These are phyloP conservation scores for Margaritispora aquatica DNA, from an alignment of 495 filamentous ascomycete species.

Conservation along the genomic window DNA sequence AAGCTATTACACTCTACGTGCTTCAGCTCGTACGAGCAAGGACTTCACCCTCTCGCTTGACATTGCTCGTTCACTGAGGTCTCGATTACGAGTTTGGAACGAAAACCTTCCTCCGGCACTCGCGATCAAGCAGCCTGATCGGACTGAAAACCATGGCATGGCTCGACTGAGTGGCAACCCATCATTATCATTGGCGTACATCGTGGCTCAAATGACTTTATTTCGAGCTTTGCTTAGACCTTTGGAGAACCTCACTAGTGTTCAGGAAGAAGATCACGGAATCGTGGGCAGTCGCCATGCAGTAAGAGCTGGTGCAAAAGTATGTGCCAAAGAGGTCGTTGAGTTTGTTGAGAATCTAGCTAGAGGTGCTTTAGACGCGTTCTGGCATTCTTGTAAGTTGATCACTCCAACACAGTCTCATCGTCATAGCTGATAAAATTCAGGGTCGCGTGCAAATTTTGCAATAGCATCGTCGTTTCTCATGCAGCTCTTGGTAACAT, in stretches of 20 bases:
- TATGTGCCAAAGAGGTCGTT: constrained; percentile 24
- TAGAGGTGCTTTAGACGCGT: constrained; percentile 21
- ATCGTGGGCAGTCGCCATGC: constrained; percentile 16
- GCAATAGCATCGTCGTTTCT: constrained; percentile 28
- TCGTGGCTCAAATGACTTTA: constrained; percentile 24
- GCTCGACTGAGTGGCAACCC: constrained; percentile 18
- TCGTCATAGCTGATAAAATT: not conserved
- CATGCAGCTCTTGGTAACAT: constrained; percentile 22
- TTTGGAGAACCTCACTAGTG: constrained; percentile 17
- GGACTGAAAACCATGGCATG: constrained; percentile 16
- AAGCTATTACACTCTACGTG: constrained; percentile 21
- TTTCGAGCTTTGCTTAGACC: constrained; percentile 22
- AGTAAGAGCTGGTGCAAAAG: constrained; percentile 17
- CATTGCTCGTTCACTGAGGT: constrained; percentile 16
- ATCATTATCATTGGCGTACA: constrained; percentile 21
- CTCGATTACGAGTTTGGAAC: constrained; percentile 21
- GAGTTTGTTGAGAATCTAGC: constrained; percentile 23
- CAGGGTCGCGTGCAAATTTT: constrained; percentile 27
- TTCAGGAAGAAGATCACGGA: constrained; percentile 20
- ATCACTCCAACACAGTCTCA: not conserved
- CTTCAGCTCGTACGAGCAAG: constrained; percentile 18
- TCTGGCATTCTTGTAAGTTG: constrained; percentile 24
- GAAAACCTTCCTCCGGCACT: constrained; percentile 19
- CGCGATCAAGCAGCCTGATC: constrained; percentile 13
- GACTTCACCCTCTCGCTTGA: constrained; percentile 23